Conservation (phyloP, 257 asterid genomes). For the Plectranthus barbatus region DNA sequence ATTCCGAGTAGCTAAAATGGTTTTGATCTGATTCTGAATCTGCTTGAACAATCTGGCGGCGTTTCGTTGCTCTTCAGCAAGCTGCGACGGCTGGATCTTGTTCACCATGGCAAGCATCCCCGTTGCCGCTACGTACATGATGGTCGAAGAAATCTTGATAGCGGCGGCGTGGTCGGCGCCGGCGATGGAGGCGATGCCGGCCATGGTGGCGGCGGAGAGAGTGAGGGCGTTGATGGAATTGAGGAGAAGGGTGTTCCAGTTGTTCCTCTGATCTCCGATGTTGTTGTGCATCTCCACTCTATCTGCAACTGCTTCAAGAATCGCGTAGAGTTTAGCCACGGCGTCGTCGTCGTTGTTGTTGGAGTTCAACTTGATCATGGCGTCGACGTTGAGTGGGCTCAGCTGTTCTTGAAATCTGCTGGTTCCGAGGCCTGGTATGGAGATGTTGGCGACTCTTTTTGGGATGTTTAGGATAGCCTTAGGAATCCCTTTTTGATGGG, state of each 20-base stretch:
- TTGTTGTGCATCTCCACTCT: conserved; percentile 57
- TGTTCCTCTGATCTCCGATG: conserved; percentile 50
- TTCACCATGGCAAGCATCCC: too few relatives aligned
- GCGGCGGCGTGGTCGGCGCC: conserved; percentile 10
- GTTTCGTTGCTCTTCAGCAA: conserved; percentile 60
- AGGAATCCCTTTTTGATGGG: background rate
- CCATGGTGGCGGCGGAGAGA: conserved; percentile 33
- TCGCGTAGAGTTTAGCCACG: too few relatives aligned
- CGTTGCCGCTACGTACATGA: too few relatives aligned
- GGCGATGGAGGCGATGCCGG: conserved; percentile 21
- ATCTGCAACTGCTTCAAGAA: conserved; percentile 48
- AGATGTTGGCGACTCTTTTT: background rate
- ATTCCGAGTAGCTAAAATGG: conserved; percentile 20
- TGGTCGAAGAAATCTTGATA: too few relatives aligned
- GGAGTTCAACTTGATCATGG: background rate
- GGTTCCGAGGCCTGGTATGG: background rate
- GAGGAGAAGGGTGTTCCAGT: too few relatives aligned
- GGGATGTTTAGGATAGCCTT: conserved; percentile 9
- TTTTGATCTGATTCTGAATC: conserved; percentile 31
- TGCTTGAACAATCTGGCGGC: conserved; percentile 48
- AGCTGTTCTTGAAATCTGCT: background rate
- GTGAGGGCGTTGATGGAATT: conserved; percentile 37
- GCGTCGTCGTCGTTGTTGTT: too few relatives aligned
- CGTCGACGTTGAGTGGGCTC: background rate
- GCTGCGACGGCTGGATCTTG: conserved; percentile 69